A percentile compares a stretch with the other conserved stretches of the same genome.
phyloP scores from a whole-genome alignment of 441 rosid species.

The Euphorbia celastroides region DNA sequence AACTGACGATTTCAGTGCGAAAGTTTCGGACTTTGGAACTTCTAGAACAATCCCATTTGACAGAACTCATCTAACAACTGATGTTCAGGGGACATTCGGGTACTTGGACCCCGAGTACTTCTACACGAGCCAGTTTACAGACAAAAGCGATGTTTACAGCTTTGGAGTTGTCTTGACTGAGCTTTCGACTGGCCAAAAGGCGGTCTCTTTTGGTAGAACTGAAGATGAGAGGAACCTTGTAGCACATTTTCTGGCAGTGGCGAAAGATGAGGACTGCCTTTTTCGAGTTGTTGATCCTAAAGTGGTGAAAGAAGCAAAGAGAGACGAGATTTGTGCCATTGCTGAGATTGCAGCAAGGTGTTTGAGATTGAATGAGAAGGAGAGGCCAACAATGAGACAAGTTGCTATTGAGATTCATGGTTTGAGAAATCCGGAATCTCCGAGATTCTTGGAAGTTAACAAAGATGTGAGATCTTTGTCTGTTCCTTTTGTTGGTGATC shows the following conservation, averaged over 20 bases:
- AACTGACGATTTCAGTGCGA: background rate
- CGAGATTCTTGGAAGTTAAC: background rate
- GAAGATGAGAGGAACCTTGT: background rate
- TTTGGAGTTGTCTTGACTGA: background rate
- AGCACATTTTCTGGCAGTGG: background rate
- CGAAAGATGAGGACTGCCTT: background rate
- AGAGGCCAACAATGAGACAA: background rate
- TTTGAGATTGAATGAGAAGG: background rate
- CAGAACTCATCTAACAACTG: background rate
- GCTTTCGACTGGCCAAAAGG: background rate
- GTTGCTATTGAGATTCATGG: background rate
- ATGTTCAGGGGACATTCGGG: background rate
- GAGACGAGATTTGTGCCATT: background rate
- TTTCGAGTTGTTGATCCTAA: background rate
- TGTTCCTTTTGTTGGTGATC: background rate
- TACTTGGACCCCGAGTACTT: background rate
- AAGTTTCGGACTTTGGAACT: background rate
- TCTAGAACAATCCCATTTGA: background rate
- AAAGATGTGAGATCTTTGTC: background rate
- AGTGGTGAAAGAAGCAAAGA: background rate
- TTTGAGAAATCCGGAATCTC: background rate
- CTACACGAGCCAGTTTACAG: background rate
- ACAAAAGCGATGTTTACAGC: background rate
- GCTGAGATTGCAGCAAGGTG: background rate
- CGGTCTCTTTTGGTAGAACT: background rate